These are phyloP conservation scores for Boletus vinaceobasis DNA, from an alignment of 768 basidiomycete genomes.

Conservation along the genomic window DNA sequence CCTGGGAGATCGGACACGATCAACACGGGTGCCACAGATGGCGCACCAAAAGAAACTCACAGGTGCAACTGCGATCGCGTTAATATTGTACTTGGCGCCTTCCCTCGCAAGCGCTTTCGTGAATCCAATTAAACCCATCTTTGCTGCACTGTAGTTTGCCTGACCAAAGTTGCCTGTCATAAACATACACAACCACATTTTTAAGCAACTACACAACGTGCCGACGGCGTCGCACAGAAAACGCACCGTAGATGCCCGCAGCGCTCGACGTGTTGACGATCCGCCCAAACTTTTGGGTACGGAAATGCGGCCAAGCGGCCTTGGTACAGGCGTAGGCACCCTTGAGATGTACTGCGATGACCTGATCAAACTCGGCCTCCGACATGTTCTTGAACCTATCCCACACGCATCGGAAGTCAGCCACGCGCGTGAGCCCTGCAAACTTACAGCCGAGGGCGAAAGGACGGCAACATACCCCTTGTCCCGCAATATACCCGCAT, in stretches of 20 bases:
- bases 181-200: not conserved
- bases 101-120: slow-evolving; percentile 91
- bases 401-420: not conserved
- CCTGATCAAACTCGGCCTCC: slow-evolving; percentile 89
- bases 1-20: slow-evolving; percentile 31
- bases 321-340: slow-evolving; percentile 91
- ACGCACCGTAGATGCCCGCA: slow-evolving; percentile 85
- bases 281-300: slow-evolving; percentile 92
- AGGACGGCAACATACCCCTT: slow-evolving; percentile 51
- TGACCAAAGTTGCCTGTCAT: slow-evolving; percentile 87
- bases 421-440: too few species aligned
- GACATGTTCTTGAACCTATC: slow-evolving; percentile 94
- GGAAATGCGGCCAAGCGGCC: slow-evolving; percentile 94
- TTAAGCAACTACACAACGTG: not conserved
- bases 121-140: slow-evolving; percentile 93
- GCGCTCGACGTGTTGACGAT: slow-evolving; percentile 94
- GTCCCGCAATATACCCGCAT: slow-evolving; percentile 87
- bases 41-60: slow-evolving; percentile 41
- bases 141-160: slow-evolving; percentile 96
- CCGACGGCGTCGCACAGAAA: not conserved
- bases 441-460: not conserved
- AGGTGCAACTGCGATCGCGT: slow-evolving; percentile 83
- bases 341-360: slow-evolving; percentile 88
- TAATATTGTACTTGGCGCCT: slow-evolving; percentile 89
- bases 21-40: not conserved